These are phyloP conservation scores for Tulasnella sp. DNA, from an alignment of 768 basidiomycete species.

Conservation along the genomic window DNA sequence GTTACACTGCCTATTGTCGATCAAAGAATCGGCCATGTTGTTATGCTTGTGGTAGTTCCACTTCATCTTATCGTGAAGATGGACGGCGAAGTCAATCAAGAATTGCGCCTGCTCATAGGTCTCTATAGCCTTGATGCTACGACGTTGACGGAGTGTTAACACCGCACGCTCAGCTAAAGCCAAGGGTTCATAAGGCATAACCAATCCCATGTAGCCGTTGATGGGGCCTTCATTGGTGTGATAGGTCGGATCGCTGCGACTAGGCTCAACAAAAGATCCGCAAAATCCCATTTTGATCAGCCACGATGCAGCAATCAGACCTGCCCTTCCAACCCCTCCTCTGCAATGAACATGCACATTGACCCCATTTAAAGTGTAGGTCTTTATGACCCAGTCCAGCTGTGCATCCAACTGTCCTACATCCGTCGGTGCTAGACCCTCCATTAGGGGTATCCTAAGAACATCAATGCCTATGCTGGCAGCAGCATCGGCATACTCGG, in stretches of 20 bases:
- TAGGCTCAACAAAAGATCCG: conserved; percentile 28
- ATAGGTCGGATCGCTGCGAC: no score
- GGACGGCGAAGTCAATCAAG: conserved; percentile 61
- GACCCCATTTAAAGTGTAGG: conserved; percentile 59
- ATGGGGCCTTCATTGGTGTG: conserved; percentile 6
- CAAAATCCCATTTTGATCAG: conserved; percentile 82
- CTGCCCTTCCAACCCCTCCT: conserved; percentile 88
- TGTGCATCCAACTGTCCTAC: conserved; percentile 49
- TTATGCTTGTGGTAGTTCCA: no score
- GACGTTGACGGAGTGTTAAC: conserved; percentile 51
- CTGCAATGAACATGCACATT: conserved; percentile 80
- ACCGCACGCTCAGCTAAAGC: conserved; percentile 62
- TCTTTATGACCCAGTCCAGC: conserved; percentile 48
- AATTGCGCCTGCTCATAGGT: conserved; percentile 88
- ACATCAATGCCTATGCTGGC: conserved; percentile 58
- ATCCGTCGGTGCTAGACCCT: conserved; percentile 67
- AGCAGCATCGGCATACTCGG: conserved; percentile 54
- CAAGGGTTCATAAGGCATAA: conserved; percentile 35
- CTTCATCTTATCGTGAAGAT: no score
- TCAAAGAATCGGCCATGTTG: no score
- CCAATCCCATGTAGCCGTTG: background rate
- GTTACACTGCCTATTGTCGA: no score
- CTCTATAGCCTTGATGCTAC: conserved; percentile 86
- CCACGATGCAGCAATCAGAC: conserved; percentile 87
- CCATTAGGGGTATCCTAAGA: conserved; percentile 74